phyloP scores from a whole-genome alignment of 2,329 filamentous ascomycete genomes.

The Fusarium sp. region DNA sequence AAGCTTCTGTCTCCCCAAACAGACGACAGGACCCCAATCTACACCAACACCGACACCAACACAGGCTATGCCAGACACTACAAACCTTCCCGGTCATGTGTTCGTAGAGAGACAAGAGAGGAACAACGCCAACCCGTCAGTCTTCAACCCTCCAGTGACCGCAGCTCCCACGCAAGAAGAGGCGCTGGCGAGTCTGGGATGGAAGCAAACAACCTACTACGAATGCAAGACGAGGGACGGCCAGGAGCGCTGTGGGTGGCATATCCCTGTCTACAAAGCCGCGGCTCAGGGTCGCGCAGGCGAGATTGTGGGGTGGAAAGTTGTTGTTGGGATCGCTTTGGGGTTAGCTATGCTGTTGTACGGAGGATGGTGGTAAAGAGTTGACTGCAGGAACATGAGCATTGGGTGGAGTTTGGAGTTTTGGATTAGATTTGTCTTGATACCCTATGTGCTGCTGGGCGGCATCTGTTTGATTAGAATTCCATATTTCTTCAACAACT shows the following conservation, averaged over 20 bases:
- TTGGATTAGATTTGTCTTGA: constrained; percentile 30
- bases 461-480: constrained; percentile 17
- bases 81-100: constrained; percentile 1
- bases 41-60: constrained; percentile 20
- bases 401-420: constrained; percentile 38
- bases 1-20: constrained; percentile 30
- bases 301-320: constrained; percentile 40
- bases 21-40: constrained; percentile 27
- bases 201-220: constrained; percentile 54
- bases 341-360: constrained; percentile 26
- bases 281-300: constrained; percentile 41
- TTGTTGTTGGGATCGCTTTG: constrained; percentile 27
- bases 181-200: constrained; percentile 50
- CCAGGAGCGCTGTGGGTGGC: constrained; percentile 55
- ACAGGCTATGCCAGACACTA: constrained; percentile 16
- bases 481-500: background rate
- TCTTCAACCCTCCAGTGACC: constrained; percentile 52
- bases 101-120: constrained; percentile 27
- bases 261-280: constrained; percentile 52
- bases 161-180: constrained; percentile 52
- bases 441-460: constrained; percentile 41
- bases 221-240: constrained; percentile 51
- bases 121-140: constrained; percentile 39
- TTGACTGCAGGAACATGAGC: constrained; percentile 4
- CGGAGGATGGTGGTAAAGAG: constrained; percentile 18